Base-by-base conservation (phyloP, 345 rosid species). In the Eucalyptus dawsonii region DNA sequence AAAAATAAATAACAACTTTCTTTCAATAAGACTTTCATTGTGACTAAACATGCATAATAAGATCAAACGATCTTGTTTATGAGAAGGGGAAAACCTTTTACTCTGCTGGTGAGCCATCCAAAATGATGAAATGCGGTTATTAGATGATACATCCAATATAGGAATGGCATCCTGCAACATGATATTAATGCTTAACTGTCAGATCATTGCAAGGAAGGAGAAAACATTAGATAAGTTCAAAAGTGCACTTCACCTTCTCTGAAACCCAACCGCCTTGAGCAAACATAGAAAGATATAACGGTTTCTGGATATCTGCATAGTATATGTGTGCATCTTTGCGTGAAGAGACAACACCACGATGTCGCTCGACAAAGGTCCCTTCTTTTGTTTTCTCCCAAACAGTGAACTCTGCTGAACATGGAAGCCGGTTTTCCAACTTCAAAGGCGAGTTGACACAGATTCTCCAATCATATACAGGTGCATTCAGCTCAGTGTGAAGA, bases 401-500 rank as follows among this genome's bases (percentile, higher is more conserved):
- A 69, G 96, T 97, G 94, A 97, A 97, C 89, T 96, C 95, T 90
- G 95, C 97, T 45, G 95, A 91, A 91, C 98, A 97, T 88, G 99
- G 97, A 89, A 98, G 97, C 72, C 99, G 97, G 89, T 98, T 98
- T 94, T 98, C 99, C 90, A 98, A 91, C 94, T 95, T 97, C 94
- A 98, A 91, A 88, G 99, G 99, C 89, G 99, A 93, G 91, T 90
- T 95, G 49, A 98, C 90, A 87, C 98, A 95, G 91, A 98, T 94
- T 93, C 92, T 95, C 99, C 99, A 98, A 92, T 98, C 99, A 93
- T 97, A 98, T 76, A 98, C 97, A 69, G 99, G 99, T 91, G 93
- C 89, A 94, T 98, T 98, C 87, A 95, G 92, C 89, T 98, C 99
- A 51, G 99, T 96, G 80, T 95, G 95, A 91, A 98, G 99, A 91